These are phyloP conservation scores for Stellera chamaejasme DNA, from an alignment of 345 rosid genomes.

Conservation along the genomic window DNA sequence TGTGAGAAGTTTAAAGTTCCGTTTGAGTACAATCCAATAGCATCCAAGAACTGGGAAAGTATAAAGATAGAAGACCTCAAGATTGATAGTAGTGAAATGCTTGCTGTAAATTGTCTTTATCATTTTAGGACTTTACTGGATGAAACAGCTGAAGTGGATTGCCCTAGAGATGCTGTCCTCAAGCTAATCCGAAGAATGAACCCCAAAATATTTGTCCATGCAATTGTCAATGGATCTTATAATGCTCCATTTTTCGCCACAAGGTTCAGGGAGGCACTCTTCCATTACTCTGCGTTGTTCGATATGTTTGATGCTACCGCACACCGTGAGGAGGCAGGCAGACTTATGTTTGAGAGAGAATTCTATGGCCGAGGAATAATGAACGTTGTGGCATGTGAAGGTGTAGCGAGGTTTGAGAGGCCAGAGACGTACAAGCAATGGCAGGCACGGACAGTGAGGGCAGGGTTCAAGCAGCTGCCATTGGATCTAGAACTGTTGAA, in stretches of 20 bases:
- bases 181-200: conserved; percentile 51
- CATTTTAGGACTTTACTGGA: conserved; percentile 50
- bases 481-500: conserved; percentile 39
- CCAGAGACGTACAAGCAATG: conserved; percentile 84
- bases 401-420: conserved; percentile 62
- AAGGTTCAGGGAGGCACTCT: conserved; percentile 68
- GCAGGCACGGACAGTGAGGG: conserved; percentile 51
- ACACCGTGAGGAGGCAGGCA: conserved; percentile 33
- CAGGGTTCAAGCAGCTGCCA: conserved; percentile 54
- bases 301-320: conserved; percentile 53
- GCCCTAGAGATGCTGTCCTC: conserved; percentile 53
- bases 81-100: conserved; percentile 40
- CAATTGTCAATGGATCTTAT: conserved; percentile 46
- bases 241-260: conserved; percentile 74
- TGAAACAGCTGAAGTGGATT: conserved; percentile 46
- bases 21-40: conserved; percentile 58
- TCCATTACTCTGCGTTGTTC: conserved; percentile 57
- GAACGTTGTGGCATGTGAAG: conserved; percentile 80
- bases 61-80: conserved; percentile 59
- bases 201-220: conserved; percentile 48
- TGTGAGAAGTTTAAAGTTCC: conserved; percentile 69
- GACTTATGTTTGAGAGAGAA: conserved; percentile 56
- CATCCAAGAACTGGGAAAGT: conserved; percentile 62
- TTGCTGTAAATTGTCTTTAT: conserved; percentile 46
- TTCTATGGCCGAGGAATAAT: conserved; percentile 51